A percentile compares a stretch with the other conserved stretches of the same genome.
phyloP scores from a whole-genome alignment of 177 flowering plant genomes.

The Vitis hybrid region DNA sequence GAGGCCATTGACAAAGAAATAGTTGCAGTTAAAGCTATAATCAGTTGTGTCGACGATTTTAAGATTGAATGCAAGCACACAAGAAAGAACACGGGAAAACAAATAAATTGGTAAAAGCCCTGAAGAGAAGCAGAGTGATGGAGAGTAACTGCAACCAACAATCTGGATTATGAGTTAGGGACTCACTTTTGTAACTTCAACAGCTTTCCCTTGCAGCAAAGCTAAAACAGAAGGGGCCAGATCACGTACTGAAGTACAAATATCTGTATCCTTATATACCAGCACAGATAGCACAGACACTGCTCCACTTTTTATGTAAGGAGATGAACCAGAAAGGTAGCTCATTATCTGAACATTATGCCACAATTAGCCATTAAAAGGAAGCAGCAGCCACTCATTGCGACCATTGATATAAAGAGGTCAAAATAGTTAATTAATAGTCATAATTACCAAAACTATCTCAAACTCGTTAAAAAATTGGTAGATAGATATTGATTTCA shows the following conservation, averaged over 20 bases:
- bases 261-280: conserved; percentile 52
- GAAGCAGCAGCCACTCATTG: not conserved
- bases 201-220: conserved; percentile 66
- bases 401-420: no score
- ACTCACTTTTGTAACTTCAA: conserved; percentile 80
- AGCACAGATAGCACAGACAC: conserved; percentile 85
- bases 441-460: no score
- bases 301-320: conserved; percentile 87
- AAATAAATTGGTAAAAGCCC: no score
- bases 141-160: not conserved
- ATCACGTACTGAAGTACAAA: conserved; percentile 57
- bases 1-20: no score
- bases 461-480: no score
- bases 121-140: no score
- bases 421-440: no score
- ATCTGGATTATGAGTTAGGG: not conserved
- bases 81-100: no score
- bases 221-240: conserved; percentile 66
- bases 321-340: conserved; percentile 86
- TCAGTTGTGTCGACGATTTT: no score
- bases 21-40: no score
- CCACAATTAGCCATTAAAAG: conserved; percentile 6
- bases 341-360: conserved; percentile 61
- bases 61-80: no score
- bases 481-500: no score